phyloP scores from a whole-genome alignment of 345 rosid genomes.

The Eucalyptus brandiana region DNA sequence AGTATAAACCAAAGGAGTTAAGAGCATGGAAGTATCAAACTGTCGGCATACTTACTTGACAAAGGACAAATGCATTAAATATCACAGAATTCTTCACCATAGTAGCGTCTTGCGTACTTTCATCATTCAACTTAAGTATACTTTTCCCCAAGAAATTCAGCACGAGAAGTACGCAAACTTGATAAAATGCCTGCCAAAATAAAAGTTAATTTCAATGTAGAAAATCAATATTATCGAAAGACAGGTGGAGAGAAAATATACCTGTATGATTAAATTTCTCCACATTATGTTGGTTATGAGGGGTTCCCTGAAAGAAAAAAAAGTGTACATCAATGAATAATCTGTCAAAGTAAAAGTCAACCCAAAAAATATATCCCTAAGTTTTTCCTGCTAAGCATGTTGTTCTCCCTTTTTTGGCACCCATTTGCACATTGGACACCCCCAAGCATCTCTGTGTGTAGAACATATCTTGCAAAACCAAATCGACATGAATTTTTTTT shows the following conservation, averaged over 20 bases:
- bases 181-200: conserved; percentile 39
- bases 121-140: conserved; percentile 3
- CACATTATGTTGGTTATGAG: conserved; percentile 9
- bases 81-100: conserved; percentile 3
- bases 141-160: conserved; percentile 1
- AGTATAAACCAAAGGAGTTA: neutral
- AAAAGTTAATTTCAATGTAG: neutral
- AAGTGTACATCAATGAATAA: neutral
- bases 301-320: conserved; percentile 8
- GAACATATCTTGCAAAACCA: neutral
- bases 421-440: neutral
- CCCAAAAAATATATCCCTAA: neutral
- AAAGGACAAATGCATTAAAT: conserved; percentile 6
- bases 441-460: neutral
- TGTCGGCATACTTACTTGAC: neutral
- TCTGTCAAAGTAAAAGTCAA: neutral
- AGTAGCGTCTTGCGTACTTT: conserved; percentile 3
- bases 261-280: conserved; percentile 8
- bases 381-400: neutral
- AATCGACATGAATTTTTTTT: neutral
- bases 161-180: neutral
- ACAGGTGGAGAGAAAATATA: neutral
- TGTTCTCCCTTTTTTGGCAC: neutral
- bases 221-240: neutral
- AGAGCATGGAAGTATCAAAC: neutral